Evolutionary conservation across 192 early-diverging fungal genomes (phyloP), one percentile per base, ranked within the genome.

Genomic region (Coemansia furcata): DNA sequence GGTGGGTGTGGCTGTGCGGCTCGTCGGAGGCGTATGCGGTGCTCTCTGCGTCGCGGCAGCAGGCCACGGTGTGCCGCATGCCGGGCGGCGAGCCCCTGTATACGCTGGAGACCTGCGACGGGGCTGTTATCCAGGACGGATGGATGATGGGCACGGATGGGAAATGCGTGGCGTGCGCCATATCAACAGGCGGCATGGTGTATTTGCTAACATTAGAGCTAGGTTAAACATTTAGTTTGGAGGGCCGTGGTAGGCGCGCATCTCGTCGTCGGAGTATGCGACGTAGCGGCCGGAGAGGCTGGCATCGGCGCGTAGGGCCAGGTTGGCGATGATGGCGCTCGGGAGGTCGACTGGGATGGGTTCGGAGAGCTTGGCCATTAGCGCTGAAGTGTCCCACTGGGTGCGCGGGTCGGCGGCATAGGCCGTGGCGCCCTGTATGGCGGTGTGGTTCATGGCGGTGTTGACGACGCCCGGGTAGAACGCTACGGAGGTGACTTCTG

Each of bases 401-500:
- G 43, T 32, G 15, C 40, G 55, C n/a, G 32, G 58, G 35, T 61
- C 15, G 15, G 33, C 43, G 17, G 60, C 60, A 23, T 42, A 74
- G 4, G 43, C 19, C 1, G 32, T 4, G 1, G 68, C 77, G 32
- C 55, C 46, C 6, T 52, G 62, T 21, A 71, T 7, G 0, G 68
- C 72, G 39, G 26, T 19, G 4, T 52, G 12, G 42, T 79, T 67
- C 93, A 96, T 95, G 21, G 84, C 88, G 3, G 93, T 96, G 61
- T 91, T 90, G 8, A 96, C 90, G 14, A 93, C 91, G 64, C 94
- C 94, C 6, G 95, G 95, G 29, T 93, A 89, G 46, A 97, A 63
- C 7, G 91, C 86, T 64, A 95, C 59, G 1, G 86, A 69, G 2
- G 85, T 86, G 11, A 95, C 63, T 23, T 88, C 82, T 1, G 87